These are phyloP conservation scores for Inonotus obliquus DNA, from an alignment of 1,284 basidiomycete genomes.

Conservation along the genomic window DNA sequence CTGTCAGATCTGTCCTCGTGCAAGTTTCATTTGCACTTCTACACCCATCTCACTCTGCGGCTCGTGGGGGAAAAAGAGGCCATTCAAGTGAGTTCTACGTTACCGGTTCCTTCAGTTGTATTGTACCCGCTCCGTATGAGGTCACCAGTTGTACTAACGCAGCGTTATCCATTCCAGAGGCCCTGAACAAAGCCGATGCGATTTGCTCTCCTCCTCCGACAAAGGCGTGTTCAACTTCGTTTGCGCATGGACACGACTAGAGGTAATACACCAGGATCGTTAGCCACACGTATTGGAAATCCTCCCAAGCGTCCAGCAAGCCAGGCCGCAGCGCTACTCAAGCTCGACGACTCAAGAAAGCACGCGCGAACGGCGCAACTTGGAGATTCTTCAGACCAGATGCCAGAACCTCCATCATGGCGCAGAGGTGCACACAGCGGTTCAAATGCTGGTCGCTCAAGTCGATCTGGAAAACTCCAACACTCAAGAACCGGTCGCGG, in stretches of 20 bases:
- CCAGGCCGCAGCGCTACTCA: conserved; percentile 29
- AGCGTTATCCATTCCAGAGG: background rate
- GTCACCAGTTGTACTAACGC: background rate
- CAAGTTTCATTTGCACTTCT: background rate
- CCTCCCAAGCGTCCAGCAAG: conserved; percentile 37
- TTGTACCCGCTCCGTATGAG: background rate
- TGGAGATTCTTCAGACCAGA: background rate
- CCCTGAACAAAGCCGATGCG: conserved; percentile 34
- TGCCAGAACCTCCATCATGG: background rate
- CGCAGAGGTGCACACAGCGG: background rate
- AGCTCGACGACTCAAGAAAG: conserved; percentile 9
- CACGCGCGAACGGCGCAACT: conserved; percentile 2
- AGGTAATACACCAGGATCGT: conserved; percentile 22
- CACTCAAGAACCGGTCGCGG: background rate
- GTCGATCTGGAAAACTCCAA: background rate
- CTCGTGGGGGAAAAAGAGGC: no score
- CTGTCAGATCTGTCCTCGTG: no score
- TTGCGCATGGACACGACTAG: conserved; percentile 47
- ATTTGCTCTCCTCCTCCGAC: conserved; percentile 41
- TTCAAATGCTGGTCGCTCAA: background rate
- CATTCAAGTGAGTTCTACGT: no score
- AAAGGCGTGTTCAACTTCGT: conserved; percentile 46
- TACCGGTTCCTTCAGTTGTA: no score
- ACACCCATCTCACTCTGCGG: background rate
- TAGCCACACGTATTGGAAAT: conserved; percentile 24